Base-by-base conservation (phyloP, 331 rosid species). In the Pyracantha coccinea region DNA sequence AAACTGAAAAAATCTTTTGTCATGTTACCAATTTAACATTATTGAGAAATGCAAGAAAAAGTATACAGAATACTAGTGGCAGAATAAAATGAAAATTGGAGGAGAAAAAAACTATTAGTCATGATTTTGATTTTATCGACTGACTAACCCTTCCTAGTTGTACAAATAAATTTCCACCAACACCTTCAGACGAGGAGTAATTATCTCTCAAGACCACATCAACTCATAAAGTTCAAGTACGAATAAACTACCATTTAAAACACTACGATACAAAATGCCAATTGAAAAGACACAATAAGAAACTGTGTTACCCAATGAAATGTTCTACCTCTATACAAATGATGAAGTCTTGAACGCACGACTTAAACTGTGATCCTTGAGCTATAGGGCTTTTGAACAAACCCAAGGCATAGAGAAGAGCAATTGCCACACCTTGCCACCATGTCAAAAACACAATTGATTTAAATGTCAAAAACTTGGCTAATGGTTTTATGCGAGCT, bases 371-470 rank as follows among this genome's bases (percentile, higher is more conserved):
- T 77, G 92, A 85, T 66, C 96, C 98, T 80, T 95, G 97, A 64
- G 99, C 98, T 77, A 92, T 84, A 52, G 98, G 86, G 79, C 99
- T 95, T 84, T 88, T 92, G 85, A 95, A 92, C 87, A 95, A 79
- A 79, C 93, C 99, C 66, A 92, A 76, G 78, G 95, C 77, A 81
- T 82, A 92, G 3, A 95, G 89, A 77, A 89, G 84, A 84, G 99
- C 93, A 81, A 90, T 95, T 80, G 97, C 99, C 83, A 95, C 97
- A 77, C 99, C 99, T 95, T 95, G 99, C 99, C 98, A 95, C 99
- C 99, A 95, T 71, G 99, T 95, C 85, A 95, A 89, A 74, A 95
- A 95, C 69, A 95, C 99, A 75, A 95, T 92, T 35, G 99, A 92
- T 75, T 95, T 95, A 80, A 95, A 92, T 35, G 96, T 92, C 91